phyloP scores from a whole-genome alignment of 371 early-diverging fungal species.

The Entomophthora muscae region DNA sequence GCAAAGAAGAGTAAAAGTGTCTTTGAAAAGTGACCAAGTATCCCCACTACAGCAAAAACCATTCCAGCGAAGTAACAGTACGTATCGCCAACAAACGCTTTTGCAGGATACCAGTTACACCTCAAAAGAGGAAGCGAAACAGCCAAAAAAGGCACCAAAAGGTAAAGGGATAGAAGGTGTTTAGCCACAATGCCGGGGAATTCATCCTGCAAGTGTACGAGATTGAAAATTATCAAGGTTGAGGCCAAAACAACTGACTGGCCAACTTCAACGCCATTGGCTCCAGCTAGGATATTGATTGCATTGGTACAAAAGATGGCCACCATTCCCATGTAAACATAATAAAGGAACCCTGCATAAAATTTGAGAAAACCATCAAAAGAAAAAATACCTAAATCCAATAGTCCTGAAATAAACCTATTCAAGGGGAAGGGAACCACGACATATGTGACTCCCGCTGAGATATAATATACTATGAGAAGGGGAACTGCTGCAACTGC shows the following conservation, averaged over 20 bases:
- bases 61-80: conserved; percentile 97
- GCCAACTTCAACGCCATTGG: conserved; percentile 94
- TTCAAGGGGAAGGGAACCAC: conserved; percentile 71
- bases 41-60: conserved; percentile 89
- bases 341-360: conserved; percentile 60
- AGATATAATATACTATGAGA: conserved; percentile 83
- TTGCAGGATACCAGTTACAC: conserved; percentile 86
- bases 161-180: conserved; percentile 68
- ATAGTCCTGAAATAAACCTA: conserved; percentile 37
- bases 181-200: conserved; percentile 35
- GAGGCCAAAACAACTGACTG: conserved; percentile 80
- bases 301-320: conserved; percentile 91
- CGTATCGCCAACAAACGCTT: conserved; percentile 94
- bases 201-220: conserved; percentile 33
- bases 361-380: neutral
- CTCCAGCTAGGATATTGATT: conserved; percentile 96
- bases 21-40: conserved; percentile 83
- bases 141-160: conserved; percentile 80
- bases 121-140: conserved; percentile 56
- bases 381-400: conserved; percentile 54
- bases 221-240: conserved; percentile 21
- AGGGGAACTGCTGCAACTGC: conserved; percentile 83
- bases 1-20: conserved; percentile 83
- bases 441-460: conserved; percentile 72
- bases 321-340: conserved; percentile 76